Conservation (phyloP, 139 green algal species). For the Haematococcus sp. region DNA sequence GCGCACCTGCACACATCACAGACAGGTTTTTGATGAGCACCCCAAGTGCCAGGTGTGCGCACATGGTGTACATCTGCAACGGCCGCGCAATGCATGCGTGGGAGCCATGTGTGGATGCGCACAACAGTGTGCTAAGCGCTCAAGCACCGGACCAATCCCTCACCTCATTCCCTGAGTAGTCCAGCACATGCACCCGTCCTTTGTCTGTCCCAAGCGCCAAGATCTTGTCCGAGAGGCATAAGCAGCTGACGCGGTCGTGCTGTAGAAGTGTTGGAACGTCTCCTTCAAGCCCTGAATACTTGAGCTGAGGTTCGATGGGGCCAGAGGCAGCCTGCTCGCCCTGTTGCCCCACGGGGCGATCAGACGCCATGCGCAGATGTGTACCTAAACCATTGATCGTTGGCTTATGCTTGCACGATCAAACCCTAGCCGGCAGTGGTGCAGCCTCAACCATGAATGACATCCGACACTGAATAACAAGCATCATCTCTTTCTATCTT, state of each 20-base stretch:
- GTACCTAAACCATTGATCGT: too few relatives aligned
- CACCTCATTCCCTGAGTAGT: conserved; percentile 86
- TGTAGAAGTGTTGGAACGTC: conserved; percentile 51
- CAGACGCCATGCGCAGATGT: too few relatives aligned
- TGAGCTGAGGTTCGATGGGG: conserved; percentile 71
- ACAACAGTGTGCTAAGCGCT: neutral
- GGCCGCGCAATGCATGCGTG: too few relatives aligned
- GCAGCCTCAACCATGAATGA: too few relatives aligned
- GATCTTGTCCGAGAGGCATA: conserved; percentile 83
- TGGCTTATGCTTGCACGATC: too few relatives aligned
- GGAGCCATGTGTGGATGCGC: neutral
- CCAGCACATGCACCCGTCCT: conserved; percentile 80
- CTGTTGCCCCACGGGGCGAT: too few relatives aligned
- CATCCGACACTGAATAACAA: too few relatives aligned
- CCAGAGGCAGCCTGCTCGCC: too few relatives aligned
- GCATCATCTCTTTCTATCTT: too few relatives aligned
- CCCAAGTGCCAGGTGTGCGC: neutral
- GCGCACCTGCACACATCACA: conserved; percentile 20
- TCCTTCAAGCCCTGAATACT: conserved; percentile 67
- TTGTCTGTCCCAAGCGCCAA: conserved; percentile 77
- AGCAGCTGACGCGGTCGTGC: conserved; percentile 44
- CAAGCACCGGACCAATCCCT: neutral
- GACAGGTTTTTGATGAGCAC: neutral
- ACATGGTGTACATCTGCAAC: neutral
- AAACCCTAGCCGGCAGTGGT: too few relatives aligned